Base-by-base conservation (phyloP, 345 rosid genomes). In the Syzygium jambos region DNA sequence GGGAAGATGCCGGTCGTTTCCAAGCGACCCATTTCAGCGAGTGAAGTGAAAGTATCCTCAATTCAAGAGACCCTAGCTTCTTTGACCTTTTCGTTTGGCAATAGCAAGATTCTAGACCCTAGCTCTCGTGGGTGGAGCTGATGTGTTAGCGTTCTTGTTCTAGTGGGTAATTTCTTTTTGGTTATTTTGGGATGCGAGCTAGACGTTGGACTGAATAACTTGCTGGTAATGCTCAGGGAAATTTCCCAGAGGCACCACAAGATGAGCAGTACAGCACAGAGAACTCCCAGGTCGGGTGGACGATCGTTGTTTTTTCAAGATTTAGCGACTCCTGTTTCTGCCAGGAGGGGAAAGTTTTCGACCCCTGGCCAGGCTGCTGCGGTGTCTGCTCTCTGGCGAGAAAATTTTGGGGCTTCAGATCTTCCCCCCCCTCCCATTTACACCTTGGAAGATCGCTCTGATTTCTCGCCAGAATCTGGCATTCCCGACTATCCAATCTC, bases 301-400 rank as follows among this genome's bases (percentile, higher is more conserved):
- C 94, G 92, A 49, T 96, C 98, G 16, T 87, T 96, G 57, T 95
- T 96, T 89, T 95, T 94, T 93, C 96, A 95, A 89, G 99, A 98
- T 90, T 91, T 98, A 90, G 95, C 97, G 22, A 93, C 99, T 9
- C 99, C 99, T 2, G 87, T 95, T 80, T 98, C 99, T 22, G 89
- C 96, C 3, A 92, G 95, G 14, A 91, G 96, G 89, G 97, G 97
- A 13, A 98, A 95, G 84, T 96, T 96, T 90, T 94, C 97, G 0
- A 96, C 63, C 85, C 94, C 99, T 1, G 98, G 96, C 3, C 99
- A 98, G 87, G 95, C 96, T 55, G 98, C 99, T 9, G 99, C 99
- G 0, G 99, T 98, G 10, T 98, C 99, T 23, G 95, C 99, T n/a
- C 91, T 95, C 86, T 94, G 99, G 99, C 96, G 96, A n/a, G 99